Evolutionary conservation across 2,329 filamentous ascomycete genomes (phyloP).

Genomic region (Epichloe uncinata): DNA sequence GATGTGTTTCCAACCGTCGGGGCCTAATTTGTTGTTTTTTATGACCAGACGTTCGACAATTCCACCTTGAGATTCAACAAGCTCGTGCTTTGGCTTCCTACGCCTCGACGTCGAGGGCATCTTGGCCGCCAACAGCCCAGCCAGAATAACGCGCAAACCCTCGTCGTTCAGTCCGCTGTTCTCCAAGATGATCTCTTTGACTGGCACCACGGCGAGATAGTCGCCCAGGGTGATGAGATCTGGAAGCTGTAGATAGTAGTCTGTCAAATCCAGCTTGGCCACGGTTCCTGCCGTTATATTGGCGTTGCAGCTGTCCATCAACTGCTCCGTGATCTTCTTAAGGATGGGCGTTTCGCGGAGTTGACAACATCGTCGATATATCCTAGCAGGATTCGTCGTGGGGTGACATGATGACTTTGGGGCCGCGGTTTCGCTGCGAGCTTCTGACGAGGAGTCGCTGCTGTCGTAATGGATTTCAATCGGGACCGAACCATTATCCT

Average conservation of each 20-base stretch:
- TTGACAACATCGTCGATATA: slow-evolving; percentile 91
- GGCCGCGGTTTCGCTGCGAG: slow-evolving; percentile 8
- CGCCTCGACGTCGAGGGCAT: slow-evolving; percentile 41
- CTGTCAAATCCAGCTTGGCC: slow-evolving; percentile 68
- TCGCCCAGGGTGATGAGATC: slow-evolving; percentile 84
- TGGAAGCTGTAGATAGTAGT: slow-evolving; percentile 68
- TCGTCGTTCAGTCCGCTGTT: slow-evolving; percentile 81
- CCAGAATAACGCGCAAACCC: slow-evolving; percentile 72
- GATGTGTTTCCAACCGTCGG: slow-evolving; percentile 84
- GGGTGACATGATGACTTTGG: slow-evolving; percentile 34
- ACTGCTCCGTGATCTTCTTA: slow-evolving; percentile 82
- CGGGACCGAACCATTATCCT: slow-evolving; percentile 76
- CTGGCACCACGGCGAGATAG: slow-evolving; percentile 84
- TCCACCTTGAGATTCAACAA: slow-evolving; percentile 42
- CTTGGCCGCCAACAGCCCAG: slow-evolving; percentile 71
- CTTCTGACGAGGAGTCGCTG: slow-evolving; percentile 41
- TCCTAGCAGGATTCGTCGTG: slow-evolving; percentile 80
- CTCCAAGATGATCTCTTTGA: slow-evolving; percentile 74
- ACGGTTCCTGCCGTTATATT: slow-evolving; percentile 61
- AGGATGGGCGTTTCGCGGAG: slow-evolving; percentile 83
- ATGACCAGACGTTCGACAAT: slow-evolving; percentile 77
- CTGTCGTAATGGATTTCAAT: slow-evolving; percentile 68
- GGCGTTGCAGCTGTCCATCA: slow-evolving; percentile 56
- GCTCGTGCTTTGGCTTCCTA: slow-evolving; percentile 30
- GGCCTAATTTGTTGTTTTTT: slow-evolving; percentile 88